Conservation (phyloP, 2,329 filamentous ascomycete genomes). For the Raffaelea ambrosiae region DNA sequence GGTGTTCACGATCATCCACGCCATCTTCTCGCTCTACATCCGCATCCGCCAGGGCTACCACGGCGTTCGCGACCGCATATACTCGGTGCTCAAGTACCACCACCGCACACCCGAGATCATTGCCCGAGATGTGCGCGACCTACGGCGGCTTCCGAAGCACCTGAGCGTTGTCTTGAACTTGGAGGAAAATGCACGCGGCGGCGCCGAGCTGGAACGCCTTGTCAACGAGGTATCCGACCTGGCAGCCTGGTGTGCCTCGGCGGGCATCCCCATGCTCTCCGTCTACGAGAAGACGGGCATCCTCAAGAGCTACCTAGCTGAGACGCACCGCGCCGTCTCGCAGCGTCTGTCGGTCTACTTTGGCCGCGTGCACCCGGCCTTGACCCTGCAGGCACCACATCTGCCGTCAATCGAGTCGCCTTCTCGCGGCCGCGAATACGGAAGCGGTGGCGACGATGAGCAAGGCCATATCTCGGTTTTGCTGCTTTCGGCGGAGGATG, state of each 20-base stretch:
- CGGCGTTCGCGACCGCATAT: slow-evolving; percentile 65
- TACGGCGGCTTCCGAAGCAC: slow-evolving; percentile 72
- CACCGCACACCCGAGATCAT: slow-evolving; percentile 93
- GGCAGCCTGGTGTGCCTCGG: slow-evolving; percentile 84
- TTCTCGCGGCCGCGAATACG: slow-evolving; percentile 23
- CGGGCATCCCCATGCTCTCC: slow-evolving; percentile 78
- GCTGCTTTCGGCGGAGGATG: slow-evolving; percentile 80
- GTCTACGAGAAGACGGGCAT: slow-evolving; percentile 87
- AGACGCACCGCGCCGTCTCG: slow-evolving; percentile 70
- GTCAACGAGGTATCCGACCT: slow-evolving; percentile 89
- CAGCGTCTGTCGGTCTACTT: slow-evolving; percentile 83
- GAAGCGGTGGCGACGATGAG: slow-evolving; percentile 15
- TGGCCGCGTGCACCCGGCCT: slow-evolving; percentile 60
- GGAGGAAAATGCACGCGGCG: slow-evolving; percentile 59
- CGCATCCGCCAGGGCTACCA: slow-evolving; percentile 74
- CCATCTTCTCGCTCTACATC: slow-evolving; percentile 82
- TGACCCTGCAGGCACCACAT: slow-evolving; percentile 67
- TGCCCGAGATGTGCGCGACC: slow-evolving; percentile 68
- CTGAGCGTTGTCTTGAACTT: slow-evolving; percentile 77
- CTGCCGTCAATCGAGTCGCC: slow-evolving; percentile 46
- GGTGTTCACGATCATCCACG: slow-evolving; percentile 63
- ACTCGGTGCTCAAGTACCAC: slow-evolving; percentile 85
- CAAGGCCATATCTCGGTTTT: slow-evolving; percentile 51
- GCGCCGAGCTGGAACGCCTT: slow-evolving; percentile 69
- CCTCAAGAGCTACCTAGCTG: slow-evolving; percentile 82